phyloP scores from a whole-genome alignment of 805 yeast genomes.

The Starmerella etchellsii region DNA sequence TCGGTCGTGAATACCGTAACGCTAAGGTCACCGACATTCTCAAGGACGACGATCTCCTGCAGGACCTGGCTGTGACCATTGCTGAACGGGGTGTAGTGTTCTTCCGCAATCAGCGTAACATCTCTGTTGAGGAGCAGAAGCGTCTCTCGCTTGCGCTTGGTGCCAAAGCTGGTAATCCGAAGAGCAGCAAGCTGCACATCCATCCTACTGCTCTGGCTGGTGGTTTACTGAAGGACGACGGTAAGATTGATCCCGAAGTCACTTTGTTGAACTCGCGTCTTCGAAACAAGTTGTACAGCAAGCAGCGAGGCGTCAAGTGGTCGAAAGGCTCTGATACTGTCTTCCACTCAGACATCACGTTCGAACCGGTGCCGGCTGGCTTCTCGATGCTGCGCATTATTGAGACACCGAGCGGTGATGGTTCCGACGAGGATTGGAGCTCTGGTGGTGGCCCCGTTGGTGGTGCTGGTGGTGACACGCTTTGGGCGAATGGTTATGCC shows the following conservation, averaged over 20 bases:
- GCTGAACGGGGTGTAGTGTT: conserved; percentile 41
- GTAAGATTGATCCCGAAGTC: conserved; percentile 24
- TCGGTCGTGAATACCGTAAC: conserved; percentile 25
- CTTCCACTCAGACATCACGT: conserved; percentile 46
- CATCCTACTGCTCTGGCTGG: conserved; percentile 26
- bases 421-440: conserved; percentile 21
- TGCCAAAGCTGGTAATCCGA: conserved; percentile 22
- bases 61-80: conserved; percentile 36
- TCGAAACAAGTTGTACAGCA: conserved; percentile 15
- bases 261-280: conserved; percentile 21
- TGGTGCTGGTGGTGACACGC: conserved; percentile 37
- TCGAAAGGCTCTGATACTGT: conserved; percentile 21
- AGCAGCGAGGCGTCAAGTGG: conserved; percentile 16
- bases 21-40: conserved; percentile 23
- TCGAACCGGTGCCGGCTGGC: conserved; percentile 46
- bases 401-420: conserved; percentile 37
- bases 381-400: conserved; percentile 39
- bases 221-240: conserved; percentile 21
- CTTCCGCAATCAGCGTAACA: conserved; percentile 35
- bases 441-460: conserved; percentile 19
- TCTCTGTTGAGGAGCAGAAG: conserved; percentile 23
- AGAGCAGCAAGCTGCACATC: conserved; percentile 23
- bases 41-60: conserved; percentile 22
- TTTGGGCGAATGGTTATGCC: conserved; percentile 41
- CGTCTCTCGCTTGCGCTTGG: conserved; percentile 23